These are phyloP conservation scores for Penstemon davidsonii DNA, from an alignment of 257 asterid genomes.

Conservation along the genomic window DNA sequence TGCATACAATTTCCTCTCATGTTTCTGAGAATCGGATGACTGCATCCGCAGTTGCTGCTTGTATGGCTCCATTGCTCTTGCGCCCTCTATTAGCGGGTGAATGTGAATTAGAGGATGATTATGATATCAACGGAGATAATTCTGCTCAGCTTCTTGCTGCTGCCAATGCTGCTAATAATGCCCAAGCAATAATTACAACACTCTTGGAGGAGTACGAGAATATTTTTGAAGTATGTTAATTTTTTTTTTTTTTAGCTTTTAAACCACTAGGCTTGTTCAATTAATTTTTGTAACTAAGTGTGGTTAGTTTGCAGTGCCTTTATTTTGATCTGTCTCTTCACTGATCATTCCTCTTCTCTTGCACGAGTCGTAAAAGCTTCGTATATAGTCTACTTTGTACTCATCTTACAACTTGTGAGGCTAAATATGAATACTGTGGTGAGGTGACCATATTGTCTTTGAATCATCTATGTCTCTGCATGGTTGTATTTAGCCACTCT, in stretches of 20 bases:
- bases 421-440: not conserved
- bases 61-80: constrained; percentile 96
- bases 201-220: constrained; percentile 84
- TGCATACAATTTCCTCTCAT: constrained; percentile 75
- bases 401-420: no score
- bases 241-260: constrained; percentile 17
- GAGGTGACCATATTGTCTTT: constrained; percentile 9
- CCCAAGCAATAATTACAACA: constrained; percentile 76
- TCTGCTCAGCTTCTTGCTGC: constrained; percentile 94
- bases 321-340: constrained; percentile 12
- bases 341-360: not conserved
- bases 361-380: no score
- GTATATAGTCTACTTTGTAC: no score
- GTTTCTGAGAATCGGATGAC: constrained; percentile 83
- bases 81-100: constrained; percentile 95
- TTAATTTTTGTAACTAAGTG: not conserved
- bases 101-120: constrained; percentile 84
- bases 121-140: constrained; percentile 73
- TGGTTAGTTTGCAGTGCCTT: constrained; percentile 12
- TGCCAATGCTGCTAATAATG: constrained; percentile 90
- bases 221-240: constrained; percentile 67
- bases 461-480: constrained; percentile 11
- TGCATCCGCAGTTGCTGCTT: constrained; percentile 91
- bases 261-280: constrained; percentile 17
- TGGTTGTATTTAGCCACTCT: constrained; percentile 17